Evolutionary conservation across 345 rosid species (phyloP), one percentile per base, ranked within the genome.

Genomic region (Cochlearia excelsa): DNA sequence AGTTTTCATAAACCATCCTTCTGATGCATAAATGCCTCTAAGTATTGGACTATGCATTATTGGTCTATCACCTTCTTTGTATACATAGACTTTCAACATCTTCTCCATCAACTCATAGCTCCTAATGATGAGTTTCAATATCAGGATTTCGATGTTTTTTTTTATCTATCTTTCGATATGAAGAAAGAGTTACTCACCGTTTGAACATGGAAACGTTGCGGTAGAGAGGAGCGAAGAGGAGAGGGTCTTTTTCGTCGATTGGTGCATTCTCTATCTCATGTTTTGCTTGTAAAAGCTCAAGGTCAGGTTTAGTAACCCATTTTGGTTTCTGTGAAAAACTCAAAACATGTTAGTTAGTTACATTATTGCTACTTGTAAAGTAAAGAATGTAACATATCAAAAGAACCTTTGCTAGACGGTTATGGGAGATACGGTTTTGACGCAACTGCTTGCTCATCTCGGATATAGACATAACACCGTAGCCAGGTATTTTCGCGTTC

Each of bases 1-100:
- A 46, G 71, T 69, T 75, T 83, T 92, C 98, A 92, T 88, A 73
- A 92, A 92, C 98, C 98, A 92, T 49, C 98, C 98, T 77, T 92
- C 98, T 0, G 98, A 92, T 54, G 98, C 93, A 57, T 92, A 92
- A 62, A 92, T 88, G 48, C 98, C 97, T 68, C 69, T 46, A 11
- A 88, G 93, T 43, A 74, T 62, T 23, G 97, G 87, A 54, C 16
- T 69, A 59, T 92, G 96, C 42, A 92, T 49, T 51, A 92, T 74
- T 7, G 94, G 95, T 67, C 42, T 86, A 64, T 75, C 71, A 46
- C 99, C 99, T 78, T 93, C 97, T 78, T 71, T 83, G 75, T 93
- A 93, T 11, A 83, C 65, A 48, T 93, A 86, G 8, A 93, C 93
- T 68, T 82, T 88, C 35, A 93, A 81, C 68, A 71, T 79, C 51